phyloP scores from a whole-genome alignment of 2,329 filamentous ascomycete genomes.

The Didymella exigua region DNA sequence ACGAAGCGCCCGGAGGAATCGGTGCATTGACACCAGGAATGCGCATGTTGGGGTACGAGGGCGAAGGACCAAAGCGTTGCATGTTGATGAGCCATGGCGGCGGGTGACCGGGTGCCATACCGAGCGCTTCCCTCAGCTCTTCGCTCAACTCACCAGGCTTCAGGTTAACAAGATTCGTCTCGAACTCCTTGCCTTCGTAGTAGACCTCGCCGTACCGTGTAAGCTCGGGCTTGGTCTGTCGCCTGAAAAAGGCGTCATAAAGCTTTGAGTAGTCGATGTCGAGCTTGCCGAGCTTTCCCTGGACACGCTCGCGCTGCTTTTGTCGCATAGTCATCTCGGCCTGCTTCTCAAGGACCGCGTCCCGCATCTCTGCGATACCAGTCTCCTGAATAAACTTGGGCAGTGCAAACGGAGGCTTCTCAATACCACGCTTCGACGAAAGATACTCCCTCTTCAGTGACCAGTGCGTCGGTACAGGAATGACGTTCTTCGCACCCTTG shows the following conservation, averaged over 20 bases:
- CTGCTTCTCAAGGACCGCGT: constrained; percentile 94
- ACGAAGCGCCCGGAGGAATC: constrained; percentile 83
- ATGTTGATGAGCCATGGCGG: constrained; percentile 98
- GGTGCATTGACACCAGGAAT: constrained; percentile 94
- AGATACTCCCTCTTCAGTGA: constrained; percentile 95
- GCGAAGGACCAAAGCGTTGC: constrained; percentile 89
- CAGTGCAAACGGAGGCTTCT: constrained; percentile 90
- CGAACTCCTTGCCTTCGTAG: constrained; percentile 97
- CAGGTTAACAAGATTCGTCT: constrained; percentile 90
- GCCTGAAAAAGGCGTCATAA: constrained; percentile 97
- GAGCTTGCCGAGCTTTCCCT: constrained; percentile 94
- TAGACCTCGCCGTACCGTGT: constrained; percentile 99
- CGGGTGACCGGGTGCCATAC: constrained; percentile 89
- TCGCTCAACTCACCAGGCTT: constrained; percentile 90
- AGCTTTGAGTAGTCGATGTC: constrained; percentile 99
- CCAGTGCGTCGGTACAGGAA: constrained; percentile 94
- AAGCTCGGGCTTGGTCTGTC: constrained; percentile 93
- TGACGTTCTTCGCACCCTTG: constrained; percentile 92
- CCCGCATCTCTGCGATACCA: constrained; percentile 96
- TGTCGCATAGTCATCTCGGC: constrained; percentile 90
- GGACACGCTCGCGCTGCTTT: constrained; percentile 91
- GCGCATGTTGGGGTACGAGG: constrained; percentile 93
- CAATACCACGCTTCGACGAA: constrained; percentile 94
- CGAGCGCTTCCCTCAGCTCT: constrained; percentile 86
- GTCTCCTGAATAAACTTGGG: constrained; percentile 98